Evolutionary conservation across 306 rosid species (phyloP).

Genomic region (Cyclanthera cordifolia): DNA sequence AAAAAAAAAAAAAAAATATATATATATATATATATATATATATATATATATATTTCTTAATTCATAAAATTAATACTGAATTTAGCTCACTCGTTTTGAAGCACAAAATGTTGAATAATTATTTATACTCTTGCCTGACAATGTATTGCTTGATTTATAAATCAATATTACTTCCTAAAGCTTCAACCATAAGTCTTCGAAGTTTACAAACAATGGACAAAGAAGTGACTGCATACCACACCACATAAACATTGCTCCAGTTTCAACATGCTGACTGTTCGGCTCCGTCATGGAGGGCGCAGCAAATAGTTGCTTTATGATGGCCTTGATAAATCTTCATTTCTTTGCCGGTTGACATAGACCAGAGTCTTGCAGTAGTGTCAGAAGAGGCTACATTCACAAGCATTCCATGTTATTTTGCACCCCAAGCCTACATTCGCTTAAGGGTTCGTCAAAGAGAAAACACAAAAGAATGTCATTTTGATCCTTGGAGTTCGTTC

Average conservation of each 20-base stretch:
- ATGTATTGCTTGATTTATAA: not conserved
- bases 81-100: not conserved
- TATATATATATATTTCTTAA: too few species aligned
- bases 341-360: conserved; percentile 73
- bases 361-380: conserved; percentile 93
- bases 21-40: too few species aligned
- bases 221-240: not conserved
- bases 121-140: not conserved
- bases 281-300: conserved; percentile 96
- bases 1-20: too few species aligned
- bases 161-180: not conserved
- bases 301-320: conserved; percentile 85
- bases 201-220: not conserved
- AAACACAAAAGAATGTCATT: too few species aligned
- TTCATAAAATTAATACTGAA: not conserved
- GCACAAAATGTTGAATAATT: not conserved
- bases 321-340: conserved; percentile 82
- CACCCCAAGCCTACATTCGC: not conserved
- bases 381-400: conserved; percentile 79
- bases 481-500: too few species aligned
- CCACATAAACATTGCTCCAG: not conserved
- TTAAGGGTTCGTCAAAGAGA: too few species aligned
- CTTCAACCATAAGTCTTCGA: not conserved
- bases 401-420: not conserved
- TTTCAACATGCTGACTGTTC: conserved; percentile 53